These are phyloP conservation scores for Chernovozyma aurita DNA, from an alignment of 1,139 yeast genomes.

Conservation along the genomic window DNA sequence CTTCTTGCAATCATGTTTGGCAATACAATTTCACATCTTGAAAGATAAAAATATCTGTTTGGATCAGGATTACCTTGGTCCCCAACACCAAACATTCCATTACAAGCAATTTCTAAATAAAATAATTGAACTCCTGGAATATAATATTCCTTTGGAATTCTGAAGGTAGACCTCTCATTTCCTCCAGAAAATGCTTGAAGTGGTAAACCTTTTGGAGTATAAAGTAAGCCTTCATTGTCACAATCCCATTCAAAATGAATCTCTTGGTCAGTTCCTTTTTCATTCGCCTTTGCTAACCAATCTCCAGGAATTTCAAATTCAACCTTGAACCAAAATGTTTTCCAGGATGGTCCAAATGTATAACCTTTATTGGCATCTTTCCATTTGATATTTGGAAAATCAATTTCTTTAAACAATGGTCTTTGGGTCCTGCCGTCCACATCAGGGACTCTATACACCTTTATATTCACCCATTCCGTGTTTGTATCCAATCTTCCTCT, in stretches of 20 bases:
- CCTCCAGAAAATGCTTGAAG: slow-evolving; percentile 84
- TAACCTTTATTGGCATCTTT: slow-evolving; percentile 62
- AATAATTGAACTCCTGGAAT: slow-evolving; percentile 41
- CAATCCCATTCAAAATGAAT: slow-evolving; percentile 83
- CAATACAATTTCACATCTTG: slow-evolving; percentile 70
- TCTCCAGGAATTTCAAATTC: slow-evolving; percentile 55
- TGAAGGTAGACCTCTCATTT: slow-evolving; percentile 74
- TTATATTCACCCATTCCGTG: slow-evolving; percentile 41
- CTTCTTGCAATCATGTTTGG: slow-evolving; percentile 81
- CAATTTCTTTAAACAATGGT: slow-evolving; percentile 72
- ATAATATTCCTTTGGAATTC: slow-evolving; percentile 54
- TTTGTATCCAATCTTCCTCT: slow-evolving; percentile 45
- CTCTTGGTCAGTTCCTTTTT: slow-evolving; percentile 24
- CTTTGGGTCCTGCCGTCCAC: slow-evolving; percentile 47
- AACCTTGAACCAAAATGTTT: slow-evolving; percentile 89
- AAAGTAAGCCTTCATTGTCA: slow-evolving; percentile 79
- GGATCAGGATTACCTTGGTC: slow-evolving; percentile 55
- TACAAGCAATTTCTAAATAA: slow-evolving; percentile 87
- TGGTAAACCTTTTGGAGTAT: slow-evolving; percentile 61
- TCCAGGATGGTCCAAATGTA: slow-evolving; percentile 93
- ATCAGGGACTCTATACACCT: slow-evolving; percentile 60
- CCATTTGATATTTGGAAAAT: slow-evolving; percentile 43
- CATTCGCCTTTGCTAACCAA: slow-evolving; percentile 41
- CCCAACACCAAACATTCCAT: slow-evolving; percentile 91
- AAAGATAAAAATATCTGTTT: slow-evolving; percentile 64